Conservation (phyloP, 371 early-diverging fungal genomes). For the Fennellomyces sp. region DNA sequence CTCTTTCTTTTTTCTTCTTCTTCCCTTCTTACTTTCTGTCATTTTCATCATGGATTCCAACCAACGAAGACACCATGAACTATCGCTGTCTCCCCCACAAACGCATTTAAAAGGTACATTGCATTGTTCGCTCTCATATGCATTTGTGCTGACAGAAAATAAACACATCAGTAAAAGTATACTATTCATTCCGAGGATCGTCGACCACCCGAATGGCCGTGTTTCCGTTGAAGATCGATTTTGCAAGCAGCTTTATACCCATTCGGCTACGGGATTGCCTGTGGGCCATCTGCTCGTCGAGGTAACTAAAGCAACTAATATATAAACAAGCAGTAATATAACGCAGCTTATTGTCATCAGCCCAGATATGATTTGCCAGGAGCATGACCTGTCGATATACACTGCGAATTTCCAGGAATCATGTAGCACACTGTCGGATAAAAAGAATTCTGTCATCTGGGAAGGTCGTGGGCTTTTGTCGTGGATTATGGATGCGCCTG, state of each 20-base stretch:
- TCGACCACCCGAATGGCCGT: slow-evolving; percentile 37
- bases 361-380: slow-evolving; percentile 51
- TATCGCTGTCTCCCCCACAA: neutral
- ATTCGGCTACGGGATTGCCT: slow-evolving; percentile 38
- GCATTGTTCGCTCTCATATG: neutral
- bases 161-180: slow-evolving; percentile 27
- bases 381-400: slow-evolving; percentile 48
- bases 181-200: slow-evolving; percentile 28
- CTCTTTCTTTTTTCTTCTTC: slow-evolving; percentile 9
- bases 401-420: slow-evolving; percentile 48
- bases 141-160: neutral
- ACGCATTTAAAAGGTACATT: slow-evolving; percentile 3
- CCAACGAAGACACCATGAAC: neutral
- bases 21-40: slow-evolving; percentile 5
- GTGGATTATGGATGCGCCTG: slow-evolving; percentile 35
- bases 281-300: slow-evolving; percentile 48
- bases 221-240: slow-evolving; percentile 15
- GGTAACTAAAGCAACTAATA: too few species aligned
- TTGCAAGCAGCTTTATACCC: slow-evolving; percentile 15
- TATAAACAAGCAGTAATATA: too few species aligned
- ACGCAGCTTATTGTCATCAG: too few species aligned
- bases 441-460: slow-evolving; percentile 30
- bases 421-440: slow-evolving; percentile 14
- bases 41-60: neutral
- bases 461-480: slow-evolving; percentile 51